Evolutionary conservation across 148 eudicot genomes (phyloP).

Genomic region (Diospyros kaki): DNA sequence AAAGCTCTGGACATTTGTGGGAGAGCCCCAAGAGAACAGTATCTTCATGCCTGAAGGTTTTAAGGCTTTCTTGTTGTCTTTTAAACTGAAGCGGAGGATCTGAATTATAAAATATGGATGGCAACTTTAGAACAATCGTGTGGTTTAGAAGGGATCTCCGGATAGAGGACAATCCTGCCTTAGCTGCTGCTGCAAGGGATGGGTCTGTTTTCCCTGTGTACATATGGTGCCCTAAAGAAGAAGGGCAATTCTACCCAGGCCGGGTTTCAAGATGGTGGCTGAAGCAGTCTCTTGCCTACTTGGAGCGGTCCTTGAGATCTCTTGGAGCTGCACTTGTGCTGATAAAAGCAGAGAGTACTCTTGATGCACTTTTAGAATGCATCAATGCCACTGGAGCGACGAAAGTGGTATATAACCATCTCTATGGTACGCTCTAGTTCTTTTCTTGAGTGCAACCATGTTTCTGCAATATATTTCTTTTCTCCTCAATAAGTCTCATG

Average conservation of each 20-base stretch:
- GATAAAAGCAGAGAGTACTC: constrained; percentile 65
- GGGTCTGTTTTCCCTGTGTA: constrained; percentile 70
- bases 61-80: not conserved
- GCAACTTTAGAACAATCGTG: constrained; percentile 55
- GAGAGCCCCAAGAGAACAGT: not conserved
- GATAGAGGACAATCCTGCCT: constrained; percentile 93
- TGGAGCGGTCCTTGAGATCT: constrained; percentile 67
- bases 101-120: constrained; percentile 34
- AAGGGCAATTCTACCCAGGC: constrained; percentile 87
- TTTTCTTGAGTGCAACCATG: constrained; percentile 1
- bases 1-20: not conserved
- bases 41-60: not conserved
- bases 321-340: constrained; percentile 70
- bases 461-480: not conserved
- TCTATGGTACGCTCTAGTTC: constrained; percentile 63
- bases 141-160: constrained; percentile 99
- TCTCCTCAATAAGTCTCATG: too few species aligned
- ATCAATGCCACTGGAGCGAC: constrained; percentile 71
- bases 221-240: constrained; percentile 97
- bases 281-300: constrained; percentile 72
- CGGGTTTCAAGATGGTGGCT: constrained; percentile 99
- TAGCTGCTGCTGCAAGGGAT: constrained; percentile 84
- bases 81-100: constrained; percentile 11
- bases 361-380: constrained; percentile 72
- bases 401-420: constrained; percentile 80